phyloP scores from a whole-genome alignment of 352 stramenopile genomes.

The Phytophthora constricta region DNA sequence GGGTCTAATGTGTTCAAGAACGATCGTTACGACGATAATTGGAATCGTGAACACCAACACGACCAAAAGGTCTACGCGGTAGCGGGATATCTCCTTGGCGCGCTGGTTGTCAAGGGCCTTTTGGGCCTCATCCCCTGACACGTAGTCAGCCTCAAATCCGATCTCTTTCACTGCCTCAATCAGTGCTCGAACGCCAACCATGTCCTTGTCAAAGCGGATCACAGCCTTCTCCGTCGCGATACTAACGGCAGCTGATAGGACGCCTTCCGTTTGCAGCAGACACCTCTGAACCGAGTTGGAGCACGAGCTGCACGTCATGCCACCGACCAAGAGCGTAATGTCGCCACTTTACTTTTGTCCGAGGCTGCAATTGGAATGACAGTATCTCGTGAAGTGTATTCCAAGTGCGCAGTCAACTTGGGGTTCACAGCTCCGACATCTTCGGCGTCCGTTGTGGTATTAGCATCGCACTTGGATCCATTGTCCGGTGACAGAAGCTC shows the following conservation, averaged over 20 bases:
- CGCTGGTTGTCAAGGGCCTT: conserved; percentile 79
- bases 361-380: too few species aligned
- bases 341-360: conserved; percentile 57
- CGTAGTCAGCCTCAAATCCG: conserved; percentile 26
- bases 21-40: conserved; percentile 91
- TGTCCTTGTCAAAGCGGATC: conserved; percentile 66
- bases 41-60: conserved; percentile 92
- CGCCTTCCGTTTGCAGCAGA: conserved; percentile 66
- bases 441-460: too few species aligned
- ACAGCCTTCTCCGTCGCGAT: conserved; percentile 84
- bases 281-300: conserved; percentile 83
- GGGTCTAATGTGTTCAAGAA: conserved; percentile 65
- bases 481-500: too few species aligned
- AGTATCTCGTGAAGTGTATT: too few species aligned
- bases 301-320: conserved; percentile 93
- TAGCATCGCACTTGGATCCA: too few species aligned
- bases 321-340: conserved; percentile 68
- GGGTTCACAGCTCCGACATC: too few species aligned
- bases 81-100: conserved; percentile 70
- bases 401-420: too few species aligned
- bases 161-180: conserved; percentile 81
- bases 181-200: conserved; percentile 72
- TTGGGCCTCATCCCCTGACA: conserved; percentile 58
- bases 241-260: conserved; percentile 75
- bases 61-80: conserved; percentile 77